Base-by-base conservation (phyloP, 1,284 basidiomycete genomes). In the Rhizoctonia solani region DNA sequence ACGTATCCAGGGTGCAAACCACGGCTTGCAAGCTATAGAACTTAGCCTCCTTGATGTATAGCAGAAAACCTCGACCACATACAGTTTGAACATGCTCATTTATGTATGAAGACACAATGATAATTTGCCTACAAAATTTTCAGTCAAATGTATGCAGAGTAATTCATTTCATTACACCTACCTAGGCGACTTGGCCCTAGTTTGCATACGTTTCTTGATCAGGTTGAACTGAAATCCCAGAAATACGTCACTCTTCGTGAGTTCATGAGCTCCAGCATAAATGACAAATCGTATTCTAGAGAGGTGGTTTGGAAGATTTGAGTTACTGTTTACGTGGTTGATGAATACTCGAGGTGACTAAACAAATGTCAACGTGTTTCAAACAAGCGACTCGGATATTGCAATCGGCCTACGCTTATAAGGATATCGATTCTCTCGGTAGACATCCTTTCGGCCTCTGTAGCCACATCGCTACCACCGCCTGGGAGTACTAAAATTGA, bases 261-360 rank as follows among this genome's bases (percentile, higher is more conserved):
- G 58, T 25, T 61, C 58, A 19, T 61, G 58, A 30, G 58, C 44
- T 11, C 32, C 58, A 4, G 58, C 42, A 34, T 49, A 61, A 32
- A 61, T 50, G 13, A 61, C 21, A 21, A 61, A 37, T n/a, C 32
- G 44, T 5, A 61, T 1, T 29, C 34, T 29, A 4, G 58, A n/a
- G 25, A 61, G 46, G 21, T 61, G 58, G 11, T 16, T 27, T 21
- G 27, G 23, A 16, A 61, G n/a, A 25, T 46, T 19, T 11, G 58
- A 47, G 32, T 61, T 61, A 32, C 21, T 39, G 58, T 61, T 61
- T 6, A 61, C 58, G 44, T 61, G 58, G 23, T 61, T 61, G 58
- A 61, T 27, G 44, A 61, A 50, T 37, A 61, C 46, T 25, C 58
- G 44, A 21, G 58, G 58, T 16, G 58, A 50, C 58, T 61, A n/a